phyloP scores from a whole-genome alignment of 495 filamentous ascomycete genomes.

The Oidiodendron maius region DNA sequence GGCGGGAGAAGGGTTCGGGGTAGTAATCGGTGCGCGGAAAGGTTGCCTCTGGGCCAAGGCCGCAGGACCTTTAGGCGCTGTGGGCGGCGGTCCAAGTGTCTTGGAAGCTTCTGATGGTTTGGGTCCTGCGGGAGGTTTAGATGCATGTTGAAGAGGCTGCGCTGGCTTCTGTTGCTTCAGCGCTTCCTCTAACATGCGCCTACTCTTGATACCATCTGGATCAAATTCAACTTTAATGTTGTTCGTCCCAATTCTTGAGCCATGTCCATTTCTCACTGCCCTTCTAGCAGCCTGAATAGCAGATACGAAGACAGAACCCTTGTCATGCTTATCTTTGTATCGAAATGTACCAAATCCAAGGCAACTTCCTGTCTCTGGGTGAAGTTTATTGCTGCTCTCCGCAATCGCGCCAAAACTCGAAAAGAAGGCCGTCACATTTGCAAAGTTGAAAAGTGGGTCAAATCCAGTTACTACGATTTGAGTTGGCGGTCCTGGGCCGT shows the following conservation, averaged over 20 bases:
- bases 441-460: slow-evolving; percentile 76
- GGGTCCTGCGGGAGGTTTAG: slow-evolving; percentile 19
- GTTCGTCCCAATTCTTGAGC: slow-evolving; percentile 63
- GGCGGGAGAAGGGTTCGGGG: too few species aligned
- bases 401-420: slow-evolving; percentile 83
- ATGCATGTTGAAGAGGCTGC: slow-evolving; percentile 10
- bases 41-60: slow-evolving; percentile 11
- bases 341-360: slow-evolving; percentile 87
- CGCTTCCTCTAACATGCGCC: slow-evolving; percentile 62
- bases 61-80: slow-evolving; percentile 75
- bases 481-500: slow-evolving; percentile 80
- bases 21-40: slow-evolving; percentile 16
- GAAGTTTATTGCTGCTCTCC: slow-evolving; percentile 82
- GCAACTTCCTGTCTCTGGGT: slow-evolving; percentile 87
- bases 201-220: slow-evolving; percentile 75
- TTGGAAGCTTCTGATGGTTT: slow-evolving; percentile 24
- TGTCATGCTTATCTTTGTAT: slow-evolving; percentile 67
- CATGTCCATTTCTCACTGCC: slow-evolving; percentile 66
- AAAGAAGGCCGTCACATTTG: slow-evolving; percentile 75
- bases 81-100: slow-evolving; percentile 63
- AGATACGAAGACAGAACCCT: slow-evolving; percentile 37
- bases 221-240: slow-evolving; percentile 78
- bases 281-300: slow-evolving; percentile 72
- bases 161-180: slow-evolving; percentile 39
- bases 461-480: slow-evolving; percentile 92